phyloP scores from a whole-genome alignment of 257 asterid species.

The Perilla frutescens region DNA sequence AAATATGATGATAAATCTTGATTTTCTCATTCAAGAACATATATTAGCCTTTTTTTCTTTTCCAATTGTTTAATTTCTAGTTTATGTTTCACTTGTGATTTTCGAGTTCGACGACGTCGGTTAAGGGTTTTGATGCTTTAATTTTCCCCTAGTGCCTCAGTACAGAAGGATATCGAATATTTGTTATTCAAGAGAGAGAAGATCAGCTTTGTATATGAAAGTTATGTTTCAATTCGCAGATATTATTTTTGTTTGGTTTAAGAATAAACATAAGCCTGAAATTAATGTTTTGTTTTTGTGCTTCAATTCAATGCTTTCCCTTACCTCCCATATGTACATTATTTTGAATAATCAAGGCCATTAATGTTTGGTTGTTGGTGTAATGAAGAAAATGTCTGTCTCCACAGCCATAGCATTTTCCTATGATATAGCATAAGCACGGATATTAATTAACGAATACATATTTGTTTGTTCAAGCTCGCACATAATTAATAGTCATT shows the following conservation, averaged over 20 bases:
- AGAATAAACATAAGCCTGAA: background rate
- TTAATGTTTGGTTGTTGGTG: slow-evolving; percentile 51
- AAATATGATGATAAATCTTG: slow-evolving; percentile 38
- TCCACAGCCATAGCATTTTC: slow-evolving; percentile 13
- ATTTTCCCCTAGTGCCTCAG: slow-evolving; percentile 12
- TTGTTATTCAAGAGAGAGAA: slow-evolving; percentile 30
- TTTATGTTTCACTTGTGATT: background rate
- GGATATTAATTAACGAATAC: slow-evolving; percentile 23
- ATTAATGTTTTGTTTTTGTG: background rate
- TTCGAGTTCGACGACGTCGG: slow-evolving; percentile 1
- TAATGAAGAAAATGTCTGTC: slow-evolving; percentile 26
- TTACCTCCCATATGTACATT: background rate
- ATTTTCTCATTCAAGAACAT: slow-evolving; percentile 51
- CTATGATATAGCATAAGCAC: slow-evolving; percentile 14
- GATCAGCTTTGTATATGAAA: slow-evolving; percentile 33
- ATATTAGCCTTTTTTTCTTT: slow-evolving; percentile 20
- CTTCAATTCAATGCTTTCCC: background rate
- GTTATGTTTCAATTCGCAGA: background rate
- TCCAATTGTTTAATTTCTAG: background rate
- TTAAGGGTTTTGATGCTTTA: slow-evolving; percentile 31
- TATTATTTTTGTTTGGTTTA: slow-evolving; percentile 27
- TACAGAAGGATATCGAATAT: slow-evolving; percentile 8
- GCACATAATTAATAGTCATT: background rate
- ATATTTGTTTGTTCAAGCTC: slow-evolving; percentile 16
- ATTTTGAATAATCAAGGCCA: slow-evolving; percentile 33